A percentile compares a stretch with the other conserved stretches of the same genome.
These are phyloP conservation scores for Penicillium thymicola DNA, from an alignment of 2,329 filamentous ascomycete species.

Conservation along the genomic window DNA sequence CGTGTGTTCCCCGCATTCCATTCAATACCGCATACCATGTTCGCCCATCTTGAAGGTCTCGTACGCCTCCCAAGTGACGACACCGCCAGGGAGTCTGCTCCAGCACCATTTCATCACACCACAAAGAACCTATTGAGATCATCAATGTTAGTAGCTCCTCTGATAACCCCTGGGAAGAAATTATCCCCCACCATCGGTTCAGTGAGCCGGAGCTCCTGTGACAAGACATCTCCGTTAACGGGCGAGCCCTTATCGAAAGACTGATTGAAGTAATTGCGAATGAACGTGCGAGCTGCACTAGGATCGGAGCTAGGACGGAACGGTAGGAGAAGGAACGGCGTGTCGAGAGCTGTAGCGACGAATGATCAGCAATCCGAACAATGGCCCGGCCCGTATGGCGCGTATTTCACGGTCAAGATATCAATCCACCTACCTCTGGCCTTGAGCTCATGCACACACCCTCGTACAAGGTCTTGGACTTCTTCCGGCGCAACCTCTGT, in stretches of 20 bases:
- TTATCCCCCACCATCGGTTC: conserved; percentile 75
- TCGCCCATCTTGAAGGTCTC: conserved; percentile 95
- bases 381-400: conserved; percentile 17
- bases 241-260: conserved; percentile 56
- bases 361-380: conserved; percentile 33
- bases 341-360: conserved; percentile 66
- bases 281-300: conserved; percentile 84
- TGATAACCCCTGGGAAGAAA: not conserved
- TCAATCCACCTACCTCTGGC: conserved; percentile 68
- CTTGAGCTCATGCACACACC: conserved; percentile 89
- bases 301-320: conserved; percentile 92
- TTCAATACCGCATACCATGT: conserved; percentile 58
- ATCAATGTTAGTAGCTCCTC: not conserved
- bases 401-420: conserved; percentile 20
- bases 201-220: conserved; percentile 84
- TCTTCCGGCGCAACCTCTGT: conserved; percentile 82
- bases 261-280: conserved; percentile 85
- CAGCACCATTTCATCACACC: conserved; percentile 98
- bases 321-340: conserved; percentile 87
- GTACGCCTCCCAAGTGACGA: conserved; percentile 96
- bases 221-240: conserved; percentile 65
- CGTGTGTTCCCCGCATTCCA: conserved; percentile 5
- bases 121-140: conserved; percentile 69
- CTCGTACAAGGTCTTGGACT: conserved; percentile 78
- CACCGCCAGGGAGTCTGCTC: conserved; percentile 83